Conservation (phyloP, 192 early-diverging fungal species). For the Coemansia sp. region DNA sequence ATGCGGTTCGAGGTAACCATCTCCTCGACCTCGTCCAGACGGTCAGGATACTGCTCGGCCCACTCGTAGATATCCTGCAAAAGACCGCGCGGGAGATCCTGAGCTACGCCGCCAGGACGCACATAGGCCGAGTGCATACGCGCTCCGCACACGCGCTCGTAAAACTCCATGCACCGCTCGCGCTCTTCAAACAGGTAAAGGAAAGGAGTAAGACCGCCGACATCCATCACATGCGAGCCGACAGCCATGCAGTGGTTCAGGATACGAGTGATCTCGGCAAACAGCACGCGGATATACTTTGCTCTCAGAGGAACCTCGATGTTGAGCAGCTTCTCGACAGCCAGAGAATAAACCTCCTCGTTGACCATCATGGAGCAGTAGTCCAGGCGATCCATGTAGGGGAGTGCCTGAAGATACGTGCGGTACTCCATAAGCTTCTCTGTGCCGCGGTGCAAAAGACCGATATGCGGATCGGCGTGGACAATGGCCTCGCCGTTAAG, state of each 20-base stretch:
- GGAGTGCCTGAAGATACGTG: constrained; percentile 95
- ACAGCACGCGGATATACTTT: constrained; percentile 96
- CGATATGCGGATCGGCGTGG: constrained; percentile 95
- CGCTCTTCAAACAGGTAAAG: constrained; percentile 99
- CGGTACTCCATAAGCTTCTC: constrained; percentile 99
- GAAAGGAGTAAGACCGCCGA: constrained; percentile 97
- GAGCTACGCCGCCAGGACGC: constrained; percentile 90
- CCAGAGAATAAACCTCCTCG: constrained; percentile 95
- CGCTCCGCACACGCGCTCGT: constrained; percentile 97
- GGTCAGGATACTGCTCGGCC: constrained; percentile 84
- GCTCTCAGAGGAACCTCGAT: constrained; percentile 90
- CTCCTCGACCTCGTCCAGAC: constrained; percentile 94
- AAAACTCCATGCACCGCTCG: constrained; percentile 99
- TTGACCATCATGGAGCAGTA: constrained; percentile 99
- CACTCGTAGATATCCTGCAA: constrained; percentile 95
- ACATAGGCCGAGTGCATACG: constrained; percentile 98
- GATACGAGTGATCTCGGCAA: constrained; percentile 96
- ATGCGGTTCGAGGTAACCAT: constrained; percentile 90
- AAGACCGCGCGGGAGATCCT: constrained; percentile 89
- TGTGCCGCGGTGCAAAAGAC: constrained; percentile 94
- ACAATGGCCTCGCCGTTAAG: constrained; percentile 89
- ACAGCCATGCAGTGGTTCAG: constrained; percentile 99
- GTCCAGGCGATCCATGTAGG: constrained; percentile 98
- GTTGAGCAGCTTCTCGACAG: constrained; percentile 97
- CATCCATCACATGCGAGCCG: constrained; percentile 95